Evolutionary conservation across 139 green algal genomes (phyloP).

Genomic region (Chlorella sp.): DNA sequence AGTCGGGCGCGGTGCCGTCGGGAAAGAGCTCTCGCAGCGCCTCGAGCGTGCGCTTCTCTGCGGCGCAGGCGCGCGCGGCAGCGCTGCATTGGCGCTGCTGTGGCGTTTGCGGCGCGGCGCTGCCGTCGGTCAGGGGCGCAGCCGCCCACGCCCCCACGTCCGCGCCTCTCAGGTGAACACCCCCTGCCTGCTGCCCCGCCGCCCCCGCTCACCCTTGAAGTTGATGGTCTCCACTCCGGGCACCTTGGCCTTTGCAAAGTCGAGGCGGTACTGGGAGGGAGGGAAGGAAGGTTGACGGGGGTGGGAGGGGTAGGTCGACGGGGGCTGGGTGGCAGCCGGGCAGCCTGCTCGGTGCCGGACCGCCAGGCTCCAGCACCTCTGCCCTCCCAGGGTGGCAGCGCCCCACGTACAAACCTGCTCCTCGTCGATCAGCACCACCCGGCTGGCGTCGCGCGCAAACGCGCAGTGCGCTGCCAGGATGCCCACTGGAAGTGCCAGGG

Average conservation of each 20-base stretch:
- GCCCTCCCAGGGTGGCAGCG: too few species aligned
- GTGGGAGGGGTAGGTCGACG: too few species aligned
- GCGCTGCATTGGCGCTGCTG: too few species aligned
- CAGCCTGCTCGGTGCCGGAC: too few species aligned
- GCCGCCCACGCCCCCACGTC: too few species aligned
- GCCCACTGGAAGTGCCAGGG: constrained; percentile 34
- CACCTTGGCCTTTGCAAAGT: constrained; percentile 7
- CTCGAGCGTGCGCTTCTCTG: constrained; percentile 32
- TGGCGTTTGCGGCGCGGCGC: too few species aligned
- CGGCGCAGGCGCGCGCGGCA: neutral
- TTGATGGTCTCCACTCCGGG: constrained; percentile 54
- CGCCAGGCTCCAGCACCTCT: too few species aligned
- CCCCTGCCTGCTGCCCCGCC: constrained; percentile 18
- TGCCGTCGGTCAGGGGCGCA: too few species aligned
- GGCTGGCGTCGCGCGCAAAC: constrained; percentile 44
- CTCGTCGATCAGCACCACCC: constrained; percentile 69
- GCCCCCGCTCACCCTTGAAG: constrained; percentile 38
- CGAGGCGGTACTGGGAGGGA: too few species aligned
- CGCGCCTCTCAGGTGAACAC: neutral
- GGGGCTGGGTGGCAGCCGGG: neutral
- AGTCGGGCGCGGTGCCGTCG: constrained; percentile 49
- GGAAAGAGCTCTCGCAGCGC: constrained; percentile 40
- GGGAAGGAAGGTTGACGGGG: too few species aligned
- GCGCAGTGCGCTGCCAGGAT: constrained; percentile 73
- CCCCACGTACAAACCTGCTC: too few species aligned